A percentile compares a stretch with the other conserved stretches of the same genome.
Conservation (phyloP, 257 asterid genomes). For the Forsythia suspensa region DNA sequence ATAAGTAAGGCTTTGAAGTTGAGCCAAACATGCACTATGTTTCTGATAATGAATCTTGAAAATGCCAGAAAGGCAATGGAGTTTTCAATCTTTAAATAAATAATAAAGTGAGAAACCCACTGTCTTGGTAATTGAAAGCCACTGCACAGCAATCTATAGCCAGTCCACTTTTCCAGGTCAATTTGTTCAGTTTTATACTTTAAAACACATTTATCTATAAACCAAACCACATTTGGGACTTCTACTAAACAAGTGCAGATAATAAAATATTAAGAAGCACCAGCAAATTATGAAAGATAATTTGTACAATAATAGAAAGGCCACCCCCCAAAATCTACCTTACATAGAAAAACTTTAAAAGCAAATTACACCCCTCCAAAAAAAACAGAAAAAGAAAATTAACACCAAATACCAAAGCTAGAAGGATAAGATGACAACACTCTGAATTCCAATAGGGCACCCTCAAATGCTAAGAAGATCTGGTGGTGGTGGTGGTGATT, state of each 20-base stretch:
- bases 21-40: slow-evolving; percentile 3
- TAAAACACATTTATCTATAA: slow-evolving; percentile 19
- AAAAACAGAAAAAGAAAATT: slow-evolving; percentile 15
- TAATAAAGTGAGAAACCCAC: slow-evolving; percentile 24
- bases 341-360: slow-evolving; percentile 32
- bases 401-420: slow-evolving; percentile 20
- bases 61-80: slow-evolving; percentile 12
- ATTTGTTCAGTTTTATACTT: not conserved
- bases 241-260: slow-evolving; percentile 1
- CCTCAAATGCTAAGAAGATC: slow-evolving; percentile 57
- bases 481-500: slow-evolving; percentile 34
- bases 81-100: not conserved
- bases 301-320: slow-evolving; percentile 19
- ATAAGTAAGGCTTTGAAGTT: not conserved
- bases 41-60: slow-evolving; percentile 10
- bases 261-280: slow-evolving; percentile 4
- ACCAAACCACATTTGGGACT: slow-evolving; percentile 26
- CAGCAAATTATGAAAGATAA: slow-evolving; percentile 16
- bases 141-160: slow-evolving; percentile 44
- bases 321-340: slow-evolving; percentile 24
- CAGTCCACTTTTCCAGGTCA: slow-evolving; percentile 28
- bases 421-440: not conserved
- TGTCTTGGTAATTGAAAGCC: slow-evolving; percentile 41
- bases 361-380: slow-evolving; percentile 15
- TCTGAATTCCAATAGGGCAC: slow-evolving; percentile 4